Conservation (phyloP, 2,329 filamentous ascomycete genomes). For the Pseudocercospora ulei region DNA sequence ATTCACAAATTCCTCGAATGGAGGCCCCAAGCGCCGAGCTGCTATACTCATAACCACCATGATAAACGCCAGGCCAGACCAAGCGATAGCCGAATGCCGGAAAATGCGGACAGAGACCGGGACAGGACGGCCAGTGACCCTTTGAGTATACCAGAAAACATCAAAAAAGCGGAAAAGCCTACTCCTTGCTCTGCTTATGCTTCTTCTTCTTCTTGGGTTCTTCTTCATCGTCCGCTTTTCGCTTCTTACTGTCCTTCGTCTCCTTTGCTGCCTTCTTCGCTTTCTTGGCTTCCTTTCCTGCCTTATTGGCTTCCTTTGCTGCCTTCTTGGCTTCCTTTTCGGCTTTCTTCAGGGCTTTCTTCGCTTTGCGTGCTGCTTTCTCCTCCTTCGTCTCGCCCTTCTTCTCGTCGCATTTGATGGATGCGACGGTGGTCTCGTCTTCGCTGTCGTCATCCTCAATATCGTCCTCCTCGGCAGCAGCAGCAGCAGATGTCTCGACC, state of each 20-base stretch:
- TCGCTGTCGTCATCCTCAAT: slow-evolving; percentile 35
- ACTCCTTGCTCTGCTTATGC: slow-evolving; percentile 26
- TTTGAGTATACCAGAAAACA: not conserved
- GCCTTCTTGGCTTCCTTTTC: slow-evolving; percentile 15
- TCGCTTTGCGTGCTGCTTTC: slow-evolving; percentile 13
- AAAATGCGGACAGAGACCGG: too few relatives aligned
- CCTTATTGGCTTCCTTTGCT: slow-evolving; percentile 32
- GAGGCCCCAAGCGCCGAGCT: not conserved
- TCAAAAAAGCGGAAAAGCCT: slow-evolving; percentile 7
- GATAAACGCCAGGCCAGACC: not conserved
- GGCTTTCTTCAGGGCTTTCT: slow-evolving; percentile 34
- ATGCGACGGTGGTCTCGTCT: slow-evolving; percentile 16
- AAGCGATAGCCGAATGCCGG: slow-evolving; percentile 6
- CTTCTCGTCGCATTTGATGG: slow-evolving; percentile 38
- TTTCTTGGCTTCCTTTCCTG: slow-evolving; percentile 46
- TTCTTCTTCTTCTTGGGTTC: slow-evolving; percentile 26
- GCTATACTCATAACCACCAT: slow-evolving; percentile 1
- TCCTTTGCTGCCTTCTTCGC: slow-evolving; percentile 40
- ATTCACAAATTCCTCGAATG: not conserved
- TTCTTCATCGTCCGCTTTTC: slow-evolving; percentile 21
- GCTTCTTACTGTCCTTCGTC: slow-evolving; percentile 46
- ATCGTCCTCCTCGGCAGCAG: slow-evolving; percentile 36
- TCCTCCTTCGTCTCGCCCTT: slow-evolving; percentile 34
- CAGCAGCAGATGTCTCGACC: slow-evolving; percentile 37
- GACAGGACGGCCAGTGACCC: not conserved